Conservation (phyloP, 805 yeast species). For the Yamadazyma paraphyllophila region DNA sequence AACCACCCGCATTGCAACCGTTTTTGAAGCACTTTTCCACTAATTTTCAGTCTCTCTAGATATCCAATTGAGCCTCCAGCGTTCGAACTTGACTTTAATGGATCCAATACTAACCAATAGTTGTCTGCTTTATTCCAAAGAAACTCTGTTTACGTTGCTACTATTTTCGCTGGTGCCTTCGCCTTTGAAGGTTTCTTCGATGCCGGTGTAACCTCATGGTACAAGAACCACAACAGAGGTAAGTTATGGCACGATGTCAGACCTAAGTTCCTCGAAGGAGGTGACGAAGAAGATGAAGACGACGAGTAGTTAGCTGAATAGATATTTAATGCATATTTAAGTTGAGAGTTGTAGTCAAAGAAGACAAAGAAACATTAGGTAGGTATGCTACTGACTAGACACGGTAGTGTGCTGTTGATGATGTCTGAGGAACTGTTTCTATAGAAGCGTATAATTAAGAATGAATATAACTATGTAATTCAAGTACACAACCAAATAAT, state of each 20-base stretch:
- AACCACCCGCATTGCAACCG: no score
- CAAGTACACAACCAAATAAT: not conserved
- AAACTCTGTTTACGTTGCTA: conserved; percentile 83
- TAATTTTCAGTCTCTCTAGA: not conserved
- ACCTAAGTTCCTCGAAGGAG: conserved; percentile 53
- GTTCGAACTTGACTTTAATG: not conserved
- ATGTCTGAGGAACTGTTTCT: no score
- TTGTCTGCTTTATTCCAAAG: conserved; percentile 60
- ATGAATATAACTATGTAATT: no score
- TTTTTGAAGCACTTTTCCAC: no score
- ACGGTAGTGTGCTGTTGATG: no score
- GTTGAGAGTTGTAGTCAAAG: not conserved
- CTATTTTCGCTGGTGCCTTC: conserved; percentile 81
- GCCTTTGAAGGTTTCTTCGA: conserved; percentile 80
- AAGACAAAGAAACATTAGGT: no score
- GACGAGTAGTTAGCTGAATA: conserved; percentile 25
- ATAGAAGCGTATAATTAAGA: no score
- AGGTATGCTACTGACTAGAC: no score
- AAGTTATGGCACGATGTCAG: conserved; percentile 84
- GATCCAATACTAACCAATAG: conserved; percentile 13
- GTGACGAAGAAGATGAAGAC: conserved; percentile 60
- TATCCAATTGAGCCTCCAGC: no score
- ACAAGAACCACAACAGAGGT: conserved; percentile 77
- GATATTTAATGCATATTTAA: conserved; percentile 8
- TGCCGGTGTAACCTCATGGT: conserved; percentile 63